Evolutionary conservation across 768 basidiomycete species (phyloP).

Genomic region (Russula ochroleuca): DNA sequence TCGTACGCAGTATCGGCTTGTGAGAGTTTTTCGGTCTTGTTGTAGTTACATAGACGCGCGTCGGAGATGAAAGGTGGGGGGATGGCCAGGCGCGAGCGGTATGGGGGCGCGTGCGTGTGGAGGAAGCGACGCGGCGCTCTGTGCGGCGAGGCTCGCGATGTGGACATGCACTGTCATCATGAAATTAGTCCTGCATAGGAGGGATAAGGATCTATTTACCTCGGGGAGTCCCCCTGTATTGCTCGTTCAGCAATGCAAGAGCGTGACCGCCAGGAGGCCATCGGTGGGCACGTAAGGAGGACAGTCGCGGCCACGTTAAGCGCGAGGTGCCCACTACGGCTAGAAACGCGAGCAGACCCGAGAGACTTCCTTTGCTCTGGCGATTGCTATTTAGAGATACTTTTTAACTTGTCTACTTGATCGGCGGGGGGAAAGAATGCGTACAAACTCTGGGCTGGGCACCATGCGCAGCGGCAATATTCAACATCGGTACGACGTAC

Average conservation of each 20-base stretch:
- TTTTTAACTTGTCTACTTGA: not conserved
- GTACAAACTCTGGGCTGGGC: slow-evolving; percentile 61
- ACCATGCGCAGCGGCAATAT: slow-evolving; percentile 71
- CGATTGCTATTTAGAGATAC: slow-evolving; percentile 38
- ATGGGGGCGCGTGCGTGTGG: slow-evolving; percentile 60
- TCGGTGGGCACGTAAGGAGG: slow-evolving; percentile 54
- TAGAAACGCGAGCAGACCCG: slow-evolving; percentile 46
- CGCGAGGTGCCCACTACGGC: slow-evolving; percentile 45
- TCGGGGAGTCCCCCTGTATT: slow-evolving; percentile 37
- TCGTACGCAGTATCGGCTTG: slow-evolving; percentile 39
- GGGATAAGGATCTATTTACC: slow-evolving; percentile 29
- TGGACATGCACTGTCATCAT: slow-evolving; percentile 55
- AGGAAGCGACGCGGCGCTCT: slow-evolving; percentile 89
- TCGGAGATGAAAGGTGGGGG: slow-evolving; percentile 23
- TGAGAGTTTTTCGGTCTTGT: slow-evolving; percentile 72
- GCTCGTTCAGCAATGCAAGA: slow-evolving; percentile 54
- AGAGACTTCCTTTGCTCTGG: slow-evolving; percentile 44
- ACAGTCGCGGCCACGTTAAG: slow-evolving; percentile 52
- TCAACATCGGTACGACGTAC: slow-evolving; percentile 79
- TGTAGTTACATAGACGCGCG: slow-evolving; percentile 55
- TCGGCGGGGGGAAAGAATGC: slow-evolving; percentile 30
- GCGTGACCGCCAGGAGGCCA: slow-evolving; percentile 74
- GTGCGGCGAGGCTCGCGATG: slow-evolving; percentile 79
- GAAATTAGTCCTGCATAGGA: slow-evolving; percentile 3
- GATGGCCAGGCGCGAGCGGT: slow-evolving; percentile 31